Base-by-base conservation (phyloP, 139 green algal genomes). In the Chlorella sp. region DNA sequence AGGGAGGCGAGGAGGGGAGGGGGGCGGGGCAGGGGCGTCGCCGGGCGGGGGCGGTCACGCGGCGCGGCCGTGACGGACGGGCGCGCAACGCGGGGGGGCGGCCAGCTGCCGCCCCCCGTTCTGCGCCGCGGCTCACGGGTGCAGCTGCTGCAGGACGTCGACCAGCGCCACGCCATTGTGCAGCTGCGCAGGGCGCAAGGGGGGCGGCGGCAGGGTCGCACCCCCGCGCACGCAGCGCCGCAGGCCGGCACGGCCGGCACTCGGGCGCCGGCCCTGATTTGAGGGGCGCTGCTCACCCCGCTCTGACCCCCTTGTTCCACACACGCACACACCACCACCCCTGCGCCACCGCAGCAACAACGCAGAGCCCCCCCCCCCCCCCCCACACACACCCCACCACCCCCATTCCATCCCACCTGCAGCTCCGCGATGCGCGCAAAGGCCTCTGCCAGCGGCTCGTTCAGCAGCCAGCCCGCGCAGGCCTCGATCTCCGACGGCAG, bases 71-170 rank as follows among this genome's bases (percentile, higher is more conserved):
- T n/a, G n/a, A n/a, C n/a, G n/a, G n/a, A n/a, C n/a, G n/a, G n/a
- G n/a, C n/a, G n/a, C n/a, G n/a, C n/a, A n/a, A n/a, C n/a, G n/a
- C n/a, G n/a, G n/a, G n/a, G 61, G 21, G 27, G 27, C 29, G 27
- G 7, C 41, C 21, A 14, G 31, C 61, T 8, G 61, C 48, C 48
- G 15, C 48, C 27, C 77, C 76, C 50, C 27, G 46, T n/a, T n/a
- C n/a, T n/a, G n/a, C n/a, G n/a, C n/a, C n/a, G n/a, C n/a, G 40
- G 81, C 91, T 90, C 70, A 97, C 87, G 90, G 91, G 70, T 97
- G 94, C 65, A 98, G 79, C 80, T 98, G 87, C 45, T 93, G 86
- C 31, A 98, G 79, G 48, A 98, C 92, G 84, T 98, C 95, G 23
- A 91, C 83, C 41, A 98, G 88, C 7, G 95, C 95, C 14, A 98